A percentile compares a stretch with the other conserved stretches of the same genome.
phyloP scores from a whole-genome alignment of 192 early-diverging fungal species.

The Coemansia erecta region DNA sequence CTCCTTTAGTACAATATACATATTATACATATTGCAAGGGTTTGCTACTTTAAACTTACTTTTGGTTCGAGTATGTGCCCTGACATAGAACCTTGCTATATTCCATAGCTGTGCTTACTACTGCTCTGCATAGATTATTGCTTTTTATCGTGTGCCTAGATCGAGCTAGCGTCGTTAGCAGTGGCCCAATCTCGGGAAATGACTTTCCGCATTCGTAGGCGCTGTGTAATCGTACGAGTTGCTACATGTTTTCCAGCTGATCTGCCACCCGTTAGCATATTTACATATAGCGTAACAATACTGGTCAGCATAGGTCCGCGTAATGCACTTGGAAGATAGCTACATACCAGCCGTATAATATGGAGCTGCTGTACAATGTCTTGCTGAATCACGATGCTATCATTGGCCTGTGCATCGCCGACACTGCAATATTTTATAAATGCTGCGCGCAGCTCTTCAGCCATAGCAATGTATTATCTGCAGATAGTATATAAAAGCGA shows the following conservation, averaged over 20 bases:
- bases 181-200: slow-evolving; percentile 36
- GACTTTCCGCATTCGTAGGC: slow-evolving; percentile 45
- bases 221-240: slow-evolving; percentile 30
- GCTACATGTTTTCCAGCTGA: slow-evolving; percentile 7
- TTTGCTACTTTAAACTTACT: slow-evolving; percentile 11
- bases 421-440: slow-evolving; percentile 37
- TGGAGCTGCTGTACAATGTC: slow-evolving; percentile 28
- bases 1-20: neutral
- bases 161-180: slow-evolving; percentile 31
- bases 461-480: slow-evolving; percentile 13
- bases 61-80: slow-evolving; percentile 38
- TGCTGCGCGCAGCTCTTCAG: slow-evolving; percentile 10
- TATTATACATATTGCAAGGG: neutral
- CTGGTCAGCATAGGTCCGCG: neutral
- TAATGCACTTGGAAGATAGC: neutral
- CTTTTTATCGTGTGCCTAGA: slow-evolving; percentile 16
- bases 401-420: neutral
- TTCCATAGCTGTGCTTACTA: slow-evolving; percentile 34
- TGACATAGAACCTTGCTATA: slow-evolving; percentile 40
- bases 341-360: slow-evolving; percentile 23
- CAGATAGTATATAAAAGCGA: neutral
- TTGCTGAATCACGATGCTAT: neutral
- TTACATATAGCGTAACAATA: neutral
- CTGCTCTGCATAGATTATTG: slow-evolving; percentile 17
- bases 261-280: neutral